Evolutionary conservation across 352 stramenopile genomes (phyloP).

Genomic region (Phytophthora kernoviae): DNA sequence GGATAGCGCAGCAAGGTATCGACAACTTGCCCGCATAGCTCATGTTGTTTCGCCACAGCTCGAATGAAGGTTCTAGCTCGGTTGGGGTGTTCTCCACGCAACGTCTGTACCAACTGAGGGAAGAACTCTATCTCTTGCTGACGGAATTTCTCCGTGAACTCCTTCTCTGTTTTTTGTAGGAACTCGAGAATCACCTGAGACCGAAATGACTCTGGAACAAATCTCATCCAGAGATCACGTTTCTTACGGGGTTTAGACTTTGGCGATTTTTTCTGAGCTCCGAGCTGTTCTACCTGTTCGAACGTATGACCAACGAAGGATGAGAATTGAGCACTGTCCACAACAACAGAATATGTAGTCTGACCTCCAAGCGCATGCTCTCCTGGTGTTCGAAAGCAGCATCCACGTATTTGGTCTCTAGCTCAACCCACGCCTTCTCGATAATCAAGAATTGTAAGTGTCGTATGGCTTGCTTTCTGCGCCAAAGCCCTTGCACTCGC

Average conservation of each 20-base stretch:
- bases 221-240: slow-evolving; percentile 50
- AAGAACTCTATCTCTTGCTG: slow-evolving; percentile 69
- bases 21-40: slow-evolving; percentile 50
- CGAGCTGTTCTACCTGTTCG: slow-evolving; percentile 14
- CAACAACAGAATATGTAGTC: no score
- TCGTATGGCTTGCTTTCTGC: slow-evolving; percentile 46
- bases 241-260: slow-evolving; percentile 26
- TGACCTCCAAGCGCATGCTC: slow-evolving; percentile 39
- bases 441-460: slow-evolving; percentile 41
- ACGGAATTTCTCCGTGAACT: slow-evolving; percentile 44
- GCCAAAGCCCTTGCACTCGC: slow-evolving; percentile 55
- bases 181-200: slow-evolving; percentile 45
- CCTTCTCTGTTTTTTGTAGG: slow-evolving; percentile 41
- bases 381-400: slow-evolving; percentile 50
- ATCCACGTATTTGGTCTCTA: slow-evolving; percentile 58
- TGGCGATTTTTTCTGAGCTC: slow-evolving; percentile 19
- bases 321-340: no score
- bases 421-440: slow-evolving; percentile 53
- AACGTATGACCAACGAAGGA: no score
- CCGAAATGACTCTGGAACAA: slow-evolving; percentile 43
- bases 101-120: slow-evolving; percentile 61
- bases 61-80: slow-evolving; percentile 61
- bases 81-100: slow-evolving; percentile 63
- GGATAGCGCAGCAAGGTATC: slow-evolving; percentile 40
- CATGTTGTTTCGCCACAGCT: slow-evolving; percentile 44